Evolutionary conservation across 805 yeast species (phyloP), one percentile per base, ranked within the genome.

Genomic region (Hanseniaspora osmophila): DNA sequence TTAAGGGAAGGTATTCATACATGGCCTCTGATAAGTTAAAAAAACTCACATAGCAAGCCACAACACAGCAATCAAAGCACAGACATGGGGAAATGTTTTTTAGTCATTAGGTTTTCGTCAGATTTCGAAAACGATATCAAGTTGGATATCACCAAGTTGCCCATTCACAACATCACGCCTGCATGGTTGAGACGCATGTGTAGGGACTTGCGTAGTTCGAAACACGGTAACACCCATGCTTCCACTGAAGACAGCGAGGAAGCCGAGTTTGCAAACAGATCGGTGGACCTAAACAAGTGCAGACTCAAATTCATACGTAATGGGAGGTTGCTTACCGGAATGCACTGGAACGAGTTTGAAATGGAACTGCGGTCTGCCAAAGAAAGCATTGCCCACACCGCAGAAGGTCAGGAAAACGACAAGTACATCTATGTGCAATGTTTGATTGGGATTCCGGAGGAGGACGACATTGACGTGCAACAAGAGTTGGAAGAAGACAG

Each of bases 361-460:
- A 38, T 38, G 30, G 41, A 38, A 15, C 11, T 38, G 11, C 47
- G 49, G 12, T 53, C 49, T 41, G 54, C 54, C 30, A 48, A 33
- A 44, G 46, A 32, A 44, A 44, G 33, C 37, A 37, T 38, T 41
- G 42, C 27, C 4, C 27, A 22, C 7, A 22, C 86, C 68, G 13
- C 84, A 81, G 54, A 60, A 84, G 29, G 68, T 64, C 1, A 66
- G 73, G 52, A 47, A 46, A 51, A 64, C 10, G 63, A 18, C 29
- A 38, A 38, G 41, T 18, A 63, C 41, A 64, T 81, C n/a, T 84
- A 78, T 55, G 68, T 86, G 3, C 94, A 84, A 58, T 85, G 95
- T 63, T 73, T 84, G 4, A 70, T 84, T 12, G 95, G 95, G 6
- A 78, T 73, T 18, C 63, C 60, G 30, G 58, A 62, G 40, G 94